phyloP scores from a whole-genome alignment of 176 grass and related monocot genomes.

The Panicum miliaceum region DNA sequence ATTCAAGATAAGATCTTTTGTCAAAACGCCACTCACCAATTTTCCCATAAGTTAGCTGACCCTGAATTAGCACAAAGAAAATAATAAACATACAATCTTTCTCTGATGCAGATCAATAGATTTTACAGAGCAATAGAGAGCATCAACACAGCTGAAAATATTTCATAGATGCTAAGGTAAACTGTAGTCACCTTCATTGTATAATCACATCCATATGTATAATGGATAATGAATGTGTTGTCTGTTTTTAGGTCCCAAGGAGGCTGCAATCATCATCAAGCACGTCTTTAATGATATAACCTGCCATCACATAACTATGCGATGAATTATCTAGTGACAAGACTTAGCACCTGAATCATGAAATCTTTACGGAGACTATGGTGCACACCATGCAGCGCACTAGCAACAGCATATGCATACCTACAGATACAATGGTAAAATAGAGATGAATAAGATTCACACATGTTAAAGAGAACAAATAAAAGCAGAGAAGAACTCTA shows the following conservation, averaged over 20 bases:
- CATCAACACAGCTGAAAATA: neutral
- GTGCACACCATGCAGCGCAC: conserved; percentile 97
- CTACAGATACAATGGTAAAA: conserved; percentile 49
- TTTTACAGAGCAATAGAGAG: conserved; percentile 34
- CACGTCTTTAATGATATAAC: conserved; percentile 41
- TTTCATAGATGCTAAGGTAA: conserved; percentile 26
- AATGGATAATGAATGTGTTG: conserved; percentile 83
- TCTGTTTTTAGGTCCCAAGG: conserved; percentile 75
- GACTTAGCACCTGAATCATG: conserved; percentile 93
- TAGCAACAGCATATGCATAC: conserved; percentile 98
- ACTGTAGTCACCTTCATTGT: conserved; percentile 66
- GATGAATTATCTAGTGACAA: conserved; percentile 31
- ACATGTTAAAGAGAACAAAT: conserved; percentile 14
- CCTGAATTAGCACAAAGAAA: conserved; percentile 52
- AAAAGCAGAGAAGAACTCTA: conserved; percentile 25
- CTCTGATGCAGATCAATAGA: neutral
- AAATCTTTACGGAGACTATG: conserved; percentile 96
- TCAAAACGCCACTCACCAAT: conserved; percentile 94
- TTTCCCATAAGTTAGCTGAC: conserved; percentile 91
- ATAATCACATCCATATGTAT: conserved; percentile 94
- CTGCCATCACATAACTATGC: conserved; percentile 17
- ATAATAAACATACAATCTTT: conserved; percentile 32
- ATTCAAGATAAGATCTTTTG: conserved; percentile 87
- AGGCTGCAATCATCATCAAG: conserved; percentile 70
- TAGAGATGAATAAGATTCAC: neutral